A percentile compares a stretch with the other conserved stretches of the same genome.
Evolutionary conservation across 139 green algal species (phyloP).

Genomic region (Edaphochlamys debaryana): DNA sequence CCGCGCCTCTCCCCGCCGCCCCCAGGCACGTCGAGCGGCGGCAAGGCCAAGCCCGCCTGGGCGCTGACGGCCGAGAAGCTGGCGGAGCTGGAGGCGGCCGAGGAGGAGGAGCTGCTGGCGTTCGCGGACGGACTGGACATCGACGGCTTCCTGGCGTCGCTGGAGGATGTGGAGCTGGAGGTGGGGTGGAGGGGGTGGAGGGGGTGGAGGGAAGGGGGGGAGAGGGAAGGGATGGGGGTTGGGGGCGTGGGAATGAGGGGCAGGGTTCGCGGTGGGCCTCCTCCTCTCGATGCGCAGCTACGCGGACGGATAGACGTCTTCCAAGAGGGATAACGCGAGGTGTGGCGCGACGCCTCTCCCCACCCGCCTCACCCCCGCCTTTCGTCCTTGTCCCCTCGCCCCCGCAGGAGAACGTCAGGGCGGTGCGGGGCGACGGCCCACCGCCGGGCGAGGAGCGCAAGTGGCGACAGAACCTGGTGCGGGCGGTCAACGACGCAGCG

Average conservation of each 20-base stretch:
- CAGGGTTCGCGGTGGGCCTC: too few relatives aligned
- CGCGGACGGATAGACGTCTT: neutral
- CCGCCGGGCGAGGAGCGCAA: slow-evolving; percentile 21
- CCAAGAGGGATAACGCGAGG: too few relatives aligned
- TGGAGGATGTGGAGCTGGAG: slow-evolving; percentile 44
- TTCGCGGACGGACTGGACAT: slow-evolving; percentile 42
- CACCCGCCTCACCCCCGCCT: neutral
- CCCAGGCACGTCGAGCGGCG: too few relatives aligned
- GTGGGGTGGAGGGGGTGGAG: neutral
- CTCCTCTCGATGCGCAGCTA: too few relatives aligned
- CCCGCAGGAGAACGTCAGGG: slow-evolving; percentile 24
- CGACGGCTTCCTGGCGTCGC: slow-evolving; percentile 26
- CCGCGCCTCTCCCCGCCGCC: too few relatives aligned
- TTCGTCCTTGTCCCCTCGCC: neutral
- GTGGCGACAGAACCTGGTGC: slow-evolving; percentile 27
- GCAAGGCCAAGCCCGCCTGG: slow-evolving; percentile 36
- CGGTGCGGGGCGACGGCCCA: neutral
- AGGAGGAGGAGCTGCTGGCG: slow-evolving; percentile 42
- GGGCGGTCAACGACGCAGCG: slow-evolving; percentile 39
- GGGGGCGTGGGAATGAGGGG: too few relatives aligned
- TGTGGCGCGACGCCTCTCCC: too few relatives aligned
- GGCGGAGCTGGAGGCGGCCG: neutral
- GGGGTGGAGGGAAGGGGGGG: neutral
- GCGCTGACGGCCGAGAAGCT: slow-evolving; percentile 21
- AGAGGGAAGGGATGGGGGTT: neutral